phyloP scores from a whole-genome alignment of 2,329 filamentous ascomycete genomes.

The Aspergillus niger region DNA sequence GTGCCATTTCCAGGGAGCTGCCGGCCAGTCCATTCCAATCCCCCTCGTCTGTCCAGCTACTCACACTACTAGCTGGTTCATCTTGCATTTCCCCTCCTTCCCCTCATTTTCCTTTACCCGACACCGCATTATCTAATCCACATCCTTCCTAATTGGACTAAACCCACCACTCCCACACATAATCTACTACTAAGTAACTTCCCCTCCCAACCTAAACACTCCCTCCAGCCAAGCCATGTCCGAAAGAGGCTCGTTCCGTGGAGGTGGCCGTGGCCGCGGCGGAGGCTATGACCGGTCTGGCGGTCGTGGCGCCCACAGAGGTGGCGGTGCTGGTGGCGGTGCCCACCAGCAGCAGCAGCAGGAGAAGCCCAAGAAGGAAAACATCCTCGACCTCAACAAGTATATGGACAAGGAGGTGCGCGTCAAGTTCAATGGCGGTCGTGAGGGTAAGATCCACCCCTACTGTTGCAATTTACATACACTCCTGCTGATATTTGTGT shows the following conservation, averaged over 20 bases:
- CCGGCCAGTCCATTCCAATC: neutral
- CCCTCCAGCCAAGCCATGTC: conserved; percentile 35
- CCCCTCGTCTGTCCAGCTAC: neutral
- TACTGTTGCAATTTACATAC: neutral
- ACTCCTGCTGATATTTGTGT: neutral
- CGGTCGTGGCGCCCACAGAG: conserved; percentile 44
- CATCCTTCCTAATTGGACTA: neutral
- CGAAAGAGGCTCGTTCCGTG: conserved; percentile 58
- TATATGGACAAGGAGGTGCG: conserved; percentile 96
- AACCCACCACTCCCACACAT: conserved; percentile 9
- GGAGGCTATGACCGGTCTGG: conserved; percentile 47
- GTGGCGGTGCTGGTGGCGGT: conserved; percentile 53
- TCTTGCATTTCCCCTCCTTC: neutral
- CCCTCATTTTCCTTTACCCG: neutral
- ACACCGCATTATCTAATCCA: conserved; percentile 7
- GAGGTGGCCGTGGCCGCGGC: conserved; percentile 45
- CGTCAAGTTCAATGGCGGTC: conserved; percentile 94
- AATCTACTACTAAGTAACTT: neutral
- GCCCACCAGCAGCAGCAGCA: conserved; percentile 53
- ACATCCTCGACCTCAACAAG: conserved; percentile 91
- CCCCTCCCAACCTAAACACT: neutral
- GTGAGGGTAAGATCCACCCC: conserved; percentile 67
- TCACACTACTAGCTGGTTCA: neutral
- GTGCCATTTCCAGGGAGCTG: neutral
- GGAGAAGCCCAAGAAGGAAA: conserved; percentile 95